phyloP scores from a whole-genome alignment of 2,329 filamentous ascomycete species.

The Lecanosticta acicola region DNA sequence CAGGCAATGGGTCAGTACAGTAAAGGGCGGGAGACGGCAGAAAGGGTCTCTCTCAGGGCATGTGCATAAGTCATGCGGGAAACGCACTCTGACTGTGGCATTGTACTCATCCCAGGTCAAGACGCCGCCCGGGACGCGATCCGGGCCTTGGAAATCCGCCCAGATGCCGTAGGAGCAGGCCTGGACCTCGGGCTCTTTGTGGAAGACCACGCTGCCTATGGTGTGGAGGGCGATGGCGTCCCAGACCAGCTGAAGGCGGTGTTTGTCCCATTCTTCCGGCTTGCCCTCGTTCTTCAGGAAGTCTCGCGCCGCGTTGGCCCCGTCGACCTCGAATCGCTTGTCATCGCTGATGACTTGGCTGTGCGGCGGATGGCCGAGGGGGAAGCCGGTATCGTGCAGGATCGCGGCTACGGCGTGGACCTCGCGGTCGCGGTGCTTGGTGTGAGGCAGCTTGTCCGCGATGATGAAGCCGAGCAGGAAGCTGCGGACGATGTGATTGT shows the following conservation, averaged over 20 bases:
- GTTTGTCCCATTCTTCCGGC: constrained; percentile 35
- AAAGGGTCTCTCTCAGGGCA: too few species aligned
- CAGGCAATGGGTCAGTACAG: too few species aligned
- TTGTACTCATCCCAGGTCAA: constrained; percentile 21
- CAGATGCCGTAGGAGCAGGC: constrained; percentile 23
- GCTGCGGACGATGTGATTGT: constrained; percentile 38
- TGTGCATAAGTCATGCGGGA: too few species aligned
- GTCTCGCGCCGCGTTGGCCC: constrained; percentile 41
- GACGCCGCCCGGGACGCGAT: constrained; percentile 16
- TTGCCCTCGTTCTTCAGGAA: constrained; percentile 32
- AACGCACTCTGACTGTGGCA: constrained; percentile 13
- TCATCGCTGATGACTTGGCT: constrained; percentile 37
- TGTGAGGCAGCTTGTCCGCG: constrained; percentile 30
- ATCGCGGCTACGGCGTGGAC: constrained; percentile 20
- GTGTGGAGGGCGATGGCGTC: constrained; percentile 47
- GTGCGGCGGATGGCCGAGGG: constrained; percentile 39
- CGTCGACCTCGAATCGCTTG: constrained; percentile 49
- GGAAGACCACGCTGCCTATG: constrained; percentile 33
- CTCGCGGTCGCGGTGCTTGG: constrained; percentile 17
- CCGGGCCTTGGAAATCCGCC: constrained; percentile 21
- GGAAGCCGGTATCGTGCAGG: constrained; percentile 38
- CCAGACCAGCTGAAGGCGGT: constrained; percentile 44
- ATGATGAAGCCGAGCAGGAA: constrained; percentile 37
- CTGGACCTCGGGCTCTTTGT: constrained; percentile 43
- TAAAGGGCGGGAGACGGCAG: too few species aligned